Base-by-base conservation (phyloP, 441 rosid genomes). In the Bruguiera hainesii region DNA sequence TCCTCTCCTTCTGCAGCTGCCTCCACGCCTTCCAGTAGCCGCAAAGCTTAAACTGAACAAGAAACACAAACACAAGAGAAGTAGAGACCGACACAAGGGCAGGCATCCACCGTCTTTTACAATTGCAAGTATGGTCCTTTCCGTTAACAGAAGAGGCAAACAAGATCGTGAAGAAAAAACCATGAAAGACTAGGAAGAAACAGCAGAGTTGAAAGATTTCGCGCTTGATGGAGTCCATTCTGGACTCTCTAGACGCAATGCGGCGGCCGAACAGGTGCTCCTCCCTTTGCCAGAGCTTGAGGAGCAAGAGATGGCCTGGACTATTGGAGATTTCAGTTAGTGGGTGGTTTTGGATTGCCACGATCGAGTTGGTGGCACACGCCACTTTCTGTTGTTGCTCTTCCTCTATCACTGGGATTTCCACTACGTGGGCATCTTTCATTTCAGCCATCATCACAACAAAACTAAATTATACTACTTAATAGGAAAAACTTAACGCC, bases 231-330 rank as follows among this genome's bases (percentile, higher is more conserved):
- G 93, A 85, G 58, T 88, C 90, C 18, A 91, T 80, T 70, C 91
- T 84, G 0, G 87, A 80, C 72, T 91, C 98, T 72, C 79, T 91
- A 0, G 67, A 74, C 0, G 81, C 70, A 2, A 86, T 84, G 31
- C 82, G 77, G 8, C 87, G 83, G 51, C 83, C 73, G 55, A 82
- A 84, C 28, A 82, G 74, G 56, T 83, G 78, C 73, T 94, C 97
- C 52, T 94, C 99, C 76, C 99, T 82, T 70, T 91, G 94, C 97
- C 98, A 89, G 42, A 91, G 80, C 75, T 95, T 91, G 62, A 91
- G 83, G 21, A 91, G 99, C 75, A 94, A 79, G 31, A 89, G 80
- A 71, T 94, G 98, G 51, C 99, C 99, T 0, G 99, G 98, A 78
- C 89, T 82, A 56, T 76, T 78, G 29, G 98, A 91, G 76, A 91